A percentile compares a stretch with the other conserved stretches of the same genome.
Conservation (phyloP, 129 eudicot genomes). For the Helichrysum umbraculigerum region DNA sequence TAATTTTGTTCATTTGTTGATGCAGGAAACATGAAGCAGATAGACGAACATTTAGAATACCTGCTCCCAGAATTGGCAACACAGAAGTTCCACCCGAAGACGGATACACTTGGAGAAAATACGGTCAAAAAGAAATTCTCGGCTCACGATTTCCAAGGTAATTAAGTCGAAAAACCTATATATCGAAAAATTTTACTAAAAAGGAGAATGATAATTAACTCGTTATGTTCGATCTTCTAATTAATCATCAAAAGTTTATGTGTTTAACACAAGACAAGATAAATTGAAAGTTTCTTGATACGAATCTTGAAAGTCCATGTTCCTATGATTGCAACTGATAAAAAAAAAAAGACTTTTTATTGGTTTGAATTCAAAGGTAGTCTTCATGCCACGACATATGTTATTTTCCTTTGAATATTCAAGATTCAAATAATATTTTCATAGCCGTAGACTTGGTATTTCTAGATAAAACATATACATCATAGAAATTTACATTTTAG, state of each 20-base stretch:
- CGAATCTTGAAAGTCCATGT: constrained; percentile 29
- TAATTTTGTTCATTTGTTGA: background rate
- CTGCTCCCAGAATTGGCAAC: constrained; percentile 87
- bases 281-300: constrained; percentile 28
- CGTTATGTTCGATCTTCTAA: background rate
- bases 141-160: constrained; percentile 79
- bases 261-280: background rate
- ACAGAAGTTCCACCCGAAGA: constrained; percentile 90
- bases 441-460: constrained; percentile 27
- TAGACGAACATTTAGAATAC: constrained; percentile 38
- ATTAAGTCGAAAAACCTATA: background rate
- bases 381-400: constrained; percentile 33
- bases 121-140: constrained; percentile 90
- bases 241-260: too few relatives aligned
- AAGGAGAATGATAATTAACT: background rate
- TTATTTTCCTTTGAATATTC: constrained; percentile 36
- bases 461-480: background rate
- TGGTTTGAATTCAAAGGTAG: constrained; percentile 42
- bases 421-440: constrained; percentile 24
- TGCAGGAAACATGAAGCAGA: constrained; percentile 52
- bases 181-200: background rate
- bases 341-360: constrained; percentile 18
- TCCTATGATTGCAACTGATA: constrained; percentile 34
- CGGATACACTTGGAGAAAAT: constrained; percentile 92
- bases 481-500: background rate